Conservation (phyloP, 345 rosid species). For the Arabidopsis arenosa region DNA sequence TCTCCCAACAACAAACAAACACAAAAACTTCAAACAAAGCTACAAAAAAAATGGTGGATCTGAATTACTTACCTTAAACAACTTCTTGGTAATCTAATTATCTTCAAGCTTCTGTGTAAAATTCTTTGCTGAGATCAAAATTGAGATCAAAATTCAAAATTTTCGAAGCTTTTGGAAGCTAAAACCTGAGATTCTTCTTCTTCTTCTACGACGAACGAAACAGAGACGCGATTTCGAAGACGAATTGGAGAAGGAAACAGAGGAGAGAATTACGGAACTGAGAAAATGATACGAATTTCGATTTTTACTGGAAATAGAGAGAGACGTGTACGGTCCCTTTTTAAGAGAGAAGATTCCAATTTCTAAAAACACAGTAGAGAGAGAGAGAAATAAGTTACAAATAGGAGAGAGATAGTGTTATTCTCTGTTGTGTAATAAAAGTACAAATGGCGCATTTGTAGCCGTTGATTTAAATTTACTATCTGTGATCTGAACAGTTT, state of each 20-base stretch:
- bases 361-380: conserved; percentile 28
- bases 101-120: background rate
- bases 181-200: conserved; percentile 22
- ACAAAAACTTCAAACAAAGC: conserved; percentile 3
- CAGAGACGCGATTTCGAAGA: conserved; percentile 20
- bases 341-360: conserved; percentile 13
- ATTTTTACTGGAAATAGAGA: conserved; percentile 39
- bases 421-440: background rate
- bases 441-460: conserved; percentile 1
- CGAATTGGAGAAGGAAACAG: background rate
- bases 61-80: conserved; percentile 32
- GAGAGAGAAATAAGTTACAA: background rate
- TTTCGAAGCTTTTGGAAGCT: conserved; percentile 22
- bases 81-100: conserved; percentile 11
- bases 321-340: conserved; percentile 41
- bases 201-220: background rate
- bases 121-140: background rate
- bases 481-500: background rate
- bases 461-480: background rate
- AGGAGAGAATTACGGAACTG: conserved; percentile 29
- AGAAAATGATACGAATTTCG: conserved; percentile 31
- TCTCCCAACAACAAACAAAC: conserved; percentile 3
- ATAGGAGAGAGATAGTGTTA: background rate
- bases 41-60: conserved; percentile 24
- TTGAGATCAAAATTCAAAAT: background rate